A percentile compares a stretch with the other conserved stretches of the same genome.
Conservation (phyloP, 169 alveolate species). For the Perkinsus marinus region DNA sequence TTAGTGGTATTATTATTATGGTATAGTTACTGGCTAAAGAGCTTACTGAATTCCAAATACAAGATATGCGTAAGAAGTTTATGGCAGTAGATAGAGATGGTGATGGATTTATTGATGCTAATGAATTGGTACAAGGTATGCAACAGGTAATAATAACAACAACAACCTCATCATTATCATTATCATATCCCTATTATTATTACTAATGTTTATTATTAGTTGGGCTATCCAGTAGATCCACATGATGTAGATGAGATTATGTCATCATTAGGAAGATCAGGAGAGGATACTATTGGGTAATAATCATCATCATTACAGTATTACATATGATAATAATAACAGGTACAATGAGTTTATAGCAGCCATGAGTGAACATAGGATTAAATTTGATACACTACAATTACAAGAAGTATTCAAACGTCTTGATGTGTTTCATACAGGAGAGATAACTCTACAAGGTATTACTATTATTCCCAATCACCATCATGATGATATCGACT, state of each 20-base stretch:
- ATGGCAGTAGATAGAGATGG: neutral
- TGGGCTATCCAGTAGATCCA: neutral
- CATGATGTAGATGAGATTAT: neutral
- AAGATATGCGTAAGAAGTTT: neutral
- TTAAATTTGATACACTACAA: neutral
- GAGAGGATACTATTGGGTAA: neutral
- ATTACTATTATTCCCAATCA: neutral
- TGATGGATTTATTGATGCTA: neutral
- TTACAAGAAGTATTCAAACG: neutral
- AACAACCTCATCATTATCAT: too few species aligned
- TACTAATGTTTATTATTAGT: neutral
- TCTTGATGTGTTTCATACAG: neutral
- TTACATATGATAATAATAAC: neutral
- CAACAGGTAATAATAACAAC: neutral
- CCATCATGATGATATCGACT: neutral
- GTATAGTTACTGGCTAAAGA: neutral
- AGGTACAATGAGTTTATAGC: neutral
- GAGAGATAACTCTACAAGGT: neutral
- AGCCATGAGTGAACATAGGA: neutral
- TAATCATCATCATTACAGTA: too few species aligned
- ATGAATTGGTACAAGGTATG: neutral
- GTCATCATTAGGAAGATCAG: neutral
- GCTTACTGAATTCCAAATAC: neutral
- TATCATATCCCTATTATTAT: too few species aligned
- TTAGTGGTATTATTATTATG: neutral